These are phyloP conservation scores for Eucalyptus microcorys DNA, from an alignment of 345 rosid genomes.

Conservation along the genomic window DNA sequence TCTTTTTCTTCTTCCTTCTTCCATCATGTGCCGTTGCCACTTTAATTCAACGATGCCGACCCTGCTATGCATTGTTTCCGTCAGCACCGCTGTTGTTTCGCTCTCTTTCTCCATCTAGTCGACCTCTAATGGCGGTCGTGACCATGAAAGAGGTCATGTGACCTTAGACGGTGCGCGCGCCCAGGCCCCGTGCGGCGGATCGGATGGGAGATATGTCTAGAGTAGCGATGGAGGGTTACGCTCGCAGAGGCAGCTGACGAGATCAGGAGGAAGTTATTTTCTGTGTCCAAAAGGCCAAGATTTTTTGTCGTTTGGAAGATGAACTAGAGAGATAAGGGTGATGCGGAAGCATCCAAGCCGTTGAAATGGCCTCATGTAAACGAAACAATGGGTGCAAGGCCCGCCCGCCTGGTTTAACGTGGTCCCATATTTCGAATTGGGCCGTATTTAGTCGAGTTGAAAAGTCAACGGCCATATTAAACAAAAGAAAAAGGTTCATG, in stretches of 20 bases:
- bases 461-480: not conserved
- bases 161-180: not conserved
- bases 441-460: not conserved
- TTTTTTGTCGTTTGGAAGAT: not conserved
- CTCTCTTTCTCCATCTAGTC: not conserved
- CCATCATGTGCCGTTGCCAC: not conserved
- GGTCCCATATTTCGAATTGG: not conserved
- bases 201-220: not conserved
- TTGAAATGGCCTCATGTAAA: not conserved
- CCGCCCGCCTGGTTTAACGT: not conserved
- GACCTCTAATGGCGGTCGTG: not conserved
- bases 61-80: not conserved
- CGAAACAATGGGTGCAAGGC: not conserved
- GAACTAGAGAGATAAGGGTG: not conserved
- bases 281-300: not conserved
- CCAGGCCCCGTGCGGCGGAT: fast-evolving
- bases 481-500: not conserved
- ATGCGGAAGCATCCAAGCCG: not conserved
- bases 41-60: not conserved
- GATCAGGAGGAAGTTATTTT: not conserved
- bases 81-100: not conserved
- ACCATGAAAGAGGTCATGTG: not conserved
- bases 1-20: not conserved
- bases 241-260: not conserved
- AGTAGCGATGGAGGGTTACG: not conserved